phyloP scores from a whole-genome alignment of 805 yeast species.

The Cyberlindnera petersonii region DNA sequence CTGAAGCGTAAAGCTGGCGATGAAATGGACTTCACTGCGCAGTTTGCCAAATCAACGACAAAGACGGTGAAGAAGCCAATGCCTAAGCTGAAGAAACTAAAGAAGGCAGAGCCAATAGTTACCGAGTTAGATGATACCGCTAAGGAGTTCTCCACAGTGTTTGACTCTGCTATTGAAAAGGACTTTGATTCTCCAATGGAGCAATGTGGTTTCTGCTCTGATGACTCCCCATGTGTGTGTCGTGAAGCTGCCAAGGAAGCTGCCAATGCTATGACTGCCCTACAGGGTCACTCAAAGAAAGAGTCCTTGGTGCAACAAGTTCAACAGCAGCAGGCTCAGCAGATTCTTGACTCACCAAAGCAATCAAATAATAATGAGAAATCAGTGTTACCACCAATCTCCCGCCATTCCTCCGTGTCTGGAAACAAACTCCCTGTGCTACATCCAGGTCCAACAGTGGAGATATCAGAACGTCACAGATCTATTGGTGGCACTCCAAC shows the following conservation, averaged over 20 bases:
- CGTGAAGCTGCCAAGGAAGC: conserved; percentile 59
- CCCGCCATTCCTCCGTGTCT: conserved; percentile 26
- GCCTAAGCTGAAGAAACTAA: conserved; percentile 23
- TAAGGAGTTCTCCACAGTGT: conserved; percentile 20
- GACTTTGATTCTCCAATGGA: conserved; percentile 53
- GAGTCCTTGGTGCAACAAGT: conserved; percentile 15
- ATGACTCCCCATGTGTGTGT: conserved; percentile 88
- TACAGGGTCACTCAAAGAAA: conserved; percentile 24
- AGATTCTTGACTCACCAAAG: conserved; percentile 10
- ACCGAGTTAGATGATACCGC: conserved; percentile 11
- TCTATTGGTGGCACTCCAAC: conserved; percentile 27
- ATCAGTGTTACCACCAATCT: conserved; percentile 37
- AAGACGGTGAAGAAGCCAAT: conserved; percentile 25
- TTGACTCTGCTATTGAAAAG: conserved; percentile 28
- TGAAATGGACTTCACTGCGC: conserved; percentile 54
- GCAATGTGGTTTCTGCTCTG: conserved; percentile 91
- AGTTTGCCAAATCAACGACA: conserved; percentile 31
- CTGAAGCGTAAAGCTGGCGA: conserved; percentile 37
- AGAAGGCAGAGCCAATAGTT: conserved; percentile 10
- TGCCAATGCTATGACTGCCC: conserved; percentile 31
- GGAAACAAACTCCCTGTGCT: conserved; percentile 48
- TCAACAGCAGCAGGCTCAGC: conserved; percentile 11
- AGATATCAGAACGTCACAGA: conserved; percentile 36
- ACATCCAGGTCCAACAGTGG: conserved; percentile 62
- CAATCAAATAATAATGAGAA: too few relatives aligned